These are phyloP conservation scores for Epichloe gansuensis DNA, from an alignment of 2,329 filamentous ascomycete genomes.

Conservation along the genomic window DNA sequence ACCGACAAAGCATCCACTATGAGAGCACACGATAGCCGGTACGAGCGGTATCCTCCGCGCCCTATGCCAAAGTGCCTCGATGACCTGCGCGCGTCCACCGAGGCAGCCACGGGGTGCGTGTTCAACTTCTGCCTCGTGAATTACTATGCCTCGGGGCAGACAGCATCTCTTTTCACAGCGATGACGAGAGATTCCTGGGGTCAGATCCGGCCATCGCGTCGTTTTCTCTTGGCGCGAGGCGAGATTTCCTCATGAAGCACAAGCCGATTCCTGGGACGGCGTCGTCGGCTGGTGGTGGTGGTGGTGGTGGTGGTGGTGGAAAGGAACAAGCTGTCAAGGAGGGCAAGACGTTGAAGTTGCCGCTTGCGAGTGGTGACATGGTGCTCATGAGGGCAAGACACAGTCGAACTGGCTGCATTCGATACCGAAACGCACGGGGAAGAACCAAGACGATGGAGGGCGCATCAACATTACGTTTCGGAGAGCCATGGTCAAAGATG, in stretches of 20 bases:
- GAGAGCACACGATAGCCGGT: conserved; percentile 39
- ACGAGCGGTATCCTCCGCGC: conserved; percentile 45
- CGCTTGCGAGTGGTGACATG: conserved; percentile 61
- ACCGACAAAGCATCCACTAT: conserved; percentile 30
- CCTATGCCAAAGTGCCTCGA: conserved; percentile 62
- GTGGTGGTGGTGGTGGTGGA: conserved; percentile 13
- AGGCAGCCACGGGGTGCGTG: conserved; percentile 50
- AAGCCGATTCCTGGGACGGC: conserved; percentile 40
- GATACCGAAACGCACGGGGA: conserved; percentile 61
- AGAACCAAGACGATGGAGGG: conserved; percentile 48
- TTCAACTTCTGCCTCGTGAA: conserved; percentile 78
- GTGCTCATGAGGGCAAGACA: conserved; percentile 66
- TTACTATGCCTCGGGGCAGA: conserved; percentile 67
- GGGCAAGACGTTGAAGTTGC: conserved; percentile 34
- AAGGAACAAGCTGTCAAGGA: conserved; percentile 7
- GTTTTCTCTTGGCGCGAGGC: conserved; percentile 56
- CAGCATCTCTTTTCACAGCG: conserved; percentile 68
- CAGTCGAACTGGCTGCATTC: conserved; percentile 68
- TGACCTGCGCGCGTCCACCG: conserved; percentile 47
- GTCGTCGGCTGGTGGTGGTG: conserved; percentile 10
- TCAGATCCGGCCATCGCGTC: conserved; percentile 59
- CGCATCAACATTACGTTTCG: conserved; percentile 71
- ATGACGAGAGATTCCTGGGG: conserved; percentile 69
- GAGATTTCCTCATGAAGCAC: conserved; percentile 72
- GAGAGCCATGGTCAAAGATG: conserved; percentile 55